Percentiles rank a stretch among this genome's conserved stretches.
These are phyloP conservation scores for Codiaeum variegatum DNA, from an alignment of 441 rosid species.

Conservation along the genomic window DNA sequence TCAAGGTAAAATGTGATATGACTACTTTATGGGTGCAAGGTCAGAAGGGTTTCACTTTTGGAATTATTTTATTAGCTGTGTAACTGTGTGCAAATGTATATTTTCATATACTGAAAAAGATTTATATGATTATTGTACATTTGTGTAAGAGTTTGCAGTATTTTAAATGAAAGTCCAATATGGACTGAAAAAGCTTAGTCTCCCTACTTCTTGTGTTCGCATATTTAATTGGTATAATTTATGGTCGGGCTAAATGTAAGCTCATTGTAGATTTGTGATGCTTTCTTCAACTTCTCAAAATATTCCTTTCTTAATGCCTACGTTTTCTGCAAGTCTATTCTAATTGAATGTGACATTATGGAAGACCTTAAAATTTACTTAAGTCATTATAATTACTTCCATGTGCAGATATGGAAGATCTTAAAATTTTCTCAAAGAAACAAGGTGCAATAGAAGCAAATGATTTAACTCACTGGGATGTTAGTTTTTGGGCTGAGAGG, in stretches of 20 bases:
- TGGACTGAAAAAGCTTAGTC: background rate
- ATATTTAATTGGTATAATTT: background rate
- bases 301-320: constrained; percentile 6
- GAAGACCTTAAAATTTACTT: too few species aligned
- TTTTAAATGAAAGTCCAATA: background rate
- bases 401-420: constrained; percentile 72
- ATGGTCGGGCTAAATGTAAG: constrained; percentile 11
- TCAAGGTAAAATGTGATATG: constrained; percentile 48
- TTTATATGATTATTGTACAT: background rate
- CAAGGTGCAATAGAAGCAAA: constrained; percentile 71
- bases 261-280: constrained; percentile 2
- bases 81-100: background rate
- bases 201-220: background rate
- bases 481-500: constrained; percentile 89
- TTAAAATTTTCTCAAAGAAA: constrained; percentile 59
- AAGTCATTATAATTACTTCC: background rate
- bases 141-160: constrained; percentile 1
- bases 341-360: background rate
- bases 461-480: constrained; percentile 80
- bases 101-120: background rate
- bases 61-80: background rate
- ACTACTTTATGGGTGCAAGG: constrained; percentile 7
- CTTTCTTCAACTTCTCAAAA: background rate
- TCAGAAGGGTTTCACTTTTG: background rate
- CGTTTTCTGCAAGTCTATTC: background rate